phyloP scores from a whole-genome alignment of 2,329 filamentous ascomycete genomes.

The Calonectria pseudoturangicola region DNA sequence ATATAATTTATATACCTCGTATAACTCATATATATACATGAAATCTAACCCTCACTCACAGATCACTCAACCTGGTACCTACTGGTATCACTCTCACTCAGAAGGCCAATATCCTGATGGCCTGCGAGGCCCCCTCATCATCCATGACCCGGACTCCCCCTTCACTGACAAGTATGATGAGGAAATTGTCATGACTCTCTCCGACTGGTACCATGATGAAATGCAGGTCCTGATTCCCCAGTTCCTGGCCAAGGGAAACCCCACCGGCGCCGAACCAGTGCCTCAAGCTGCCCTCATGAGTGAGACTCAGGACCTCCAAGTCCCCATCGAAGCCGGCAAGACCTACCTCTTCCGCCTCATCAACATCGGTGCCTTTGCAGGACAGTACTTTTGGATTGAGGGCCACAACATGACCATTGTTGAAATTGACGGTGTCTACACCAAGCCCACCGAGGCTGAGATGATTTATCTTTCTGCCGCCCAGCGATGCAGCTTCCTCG shows the following conservation, averaged over 20 bases:
- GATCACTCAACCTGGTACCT: slow-evolving; percentile 81
- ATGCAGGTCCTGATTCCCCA: slow-evolving; percentile 67
- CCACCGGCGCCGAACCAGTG: slow-evolving; percentile 77
- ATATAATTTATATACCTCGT: neutral
- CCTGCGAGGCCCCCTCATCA: slow-evolving; percentile 77
- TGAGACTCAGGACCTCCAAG: slow-evolving; percentile 76
- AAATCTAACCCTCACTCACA: slow-evolving; percentile 44
- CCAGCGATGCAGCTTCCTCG: slow-evolving; percentile 78
- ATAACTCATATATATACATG: accelerated
- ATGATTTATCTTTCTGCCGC: slow-evolving; percentile 81
- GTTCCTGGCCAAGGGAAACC: slow-evolving; percentile 73
- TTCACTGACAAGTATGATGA: slow-evolving; percentile 76
- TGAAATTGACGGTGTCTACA: slow-evolving; percentile 84
- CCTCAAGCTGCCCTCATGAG: slow-evolving; percentile 83
- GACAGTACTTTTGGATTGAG: slow-evolving; percentile 80
- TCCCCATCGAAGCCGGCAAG: slow-evolving; percentile 77
- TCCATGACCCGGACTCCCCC: slow-evolving; percentile 77
- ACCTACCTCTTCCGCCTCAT: slow-evolving; percentile 68
- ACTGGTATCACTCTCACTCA: slow-evolving; percentile 86
- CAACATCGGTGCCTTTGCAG: slow-evolving; percentile 83
- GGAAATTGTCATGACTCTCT: slow-evolving; percentile 79
- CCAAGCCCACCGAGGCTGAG: slow-evolving; percentile 73
- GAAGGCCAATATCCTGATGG: slow-evolving; percentile 83
- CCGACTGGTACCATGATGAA: slow-evolving; percentile 82
- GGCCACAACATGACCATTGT: slow-evolving; percentile 81